These are phyloP conservation scores for Mucor saturninus DNA, from an alignment of 371 early-diverging fungal genomes.

Conservation along the genomic window DNA sequence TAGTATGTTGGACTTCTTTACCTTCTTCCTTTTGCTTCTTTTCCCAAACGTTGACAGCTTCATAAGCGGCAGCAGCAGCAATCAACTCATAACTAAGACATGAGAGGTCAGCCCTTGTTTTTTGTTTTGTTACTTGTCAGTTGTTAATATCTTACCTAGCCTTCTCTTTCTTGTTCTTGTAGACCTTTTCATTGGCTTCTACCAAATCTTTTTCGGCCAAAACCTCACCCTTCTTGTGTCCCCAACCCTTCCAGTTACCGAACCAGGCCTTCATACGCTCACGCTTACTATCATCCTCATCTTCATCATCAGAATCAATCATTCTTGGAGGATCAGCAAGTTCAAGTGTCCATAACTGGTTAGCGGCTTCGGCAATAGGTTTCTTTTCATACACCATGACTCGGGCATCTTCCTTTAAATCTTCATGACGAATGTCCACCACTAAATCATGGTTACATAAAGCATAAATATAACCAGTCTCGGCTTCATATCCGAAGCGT, in stretches of 20 bases:
- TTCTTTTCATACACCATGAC: conserved; percentile 33
- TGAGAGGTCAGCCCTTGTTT: no score
- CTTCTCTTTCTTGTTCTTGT: conserved; percentile 36
- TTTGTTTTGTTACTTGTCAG: not conserved
- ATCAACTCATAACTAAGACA: conserved; percentile 46
- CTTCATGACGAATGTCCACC: conserved; percentile 32
- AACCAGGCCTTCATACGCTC: conserved; percentile 40
- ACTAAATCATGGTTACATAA: conserved; percentile 30
- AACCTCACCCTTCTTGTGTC: conserved; percentile 29
- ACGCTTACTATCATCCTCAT: conserved; percentile 41
- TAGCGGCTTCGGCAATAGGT: conserved; percentile 26
- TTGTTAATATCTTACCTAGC: conserved; percentile 22
- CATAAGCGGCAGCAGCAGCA: conserved; percentile 60
- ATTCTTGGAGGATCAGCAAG: conserved; percentile 31
- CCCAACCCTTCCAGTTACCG: conserved; percentile 40
- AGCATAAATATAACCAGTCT: conserved; percentile 34
- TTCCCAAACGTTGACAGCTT: conserved; percentile 54
- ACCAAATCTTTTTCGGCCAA: conserved; percentile 31
- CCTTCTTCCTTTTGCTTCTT: conserved; percentile 36
- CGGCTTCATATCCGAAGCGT: conserved; percentile 37
- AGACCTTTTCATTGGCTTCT: conserved; percentile 43
- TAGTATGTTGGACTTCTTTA: conserved; percentile 35
- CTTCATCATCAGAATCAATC: conserved; percentile 37
- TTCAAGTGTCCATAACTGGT: conserved; percentile 36
- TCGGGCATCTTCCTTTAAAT: conserved; percentile 27